phyloP scores from a whole-genome alignment of 305 asterid species.

The Fraxinus sp. region DNA sequence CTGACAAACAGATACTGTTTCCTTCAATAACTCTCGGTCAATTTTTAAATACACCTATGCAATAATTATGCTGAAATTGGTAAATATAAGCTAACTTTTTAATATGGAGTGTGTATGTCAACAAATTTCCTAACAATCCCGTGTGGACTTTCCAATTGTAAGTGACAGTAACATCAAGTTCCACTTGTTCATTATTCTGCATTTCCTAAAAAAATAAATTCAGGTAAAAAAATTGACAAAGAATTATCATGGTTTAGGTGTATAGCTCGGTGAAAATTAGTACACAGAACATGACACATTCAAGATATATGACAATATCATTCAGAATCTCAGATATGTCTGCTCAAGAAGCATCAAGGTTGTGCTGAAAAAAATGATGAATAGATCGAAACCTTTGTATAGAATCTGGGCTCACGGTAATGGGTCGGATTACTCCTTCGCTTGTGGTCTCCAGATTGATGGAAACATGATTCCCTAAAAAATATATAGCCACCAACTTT shows the following conservation, averaged over 20 bases:
- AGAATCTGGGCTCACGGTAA: conserved; percentile 93
- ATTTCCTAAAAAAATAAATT: background rate
- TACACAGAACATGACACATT: background rate
- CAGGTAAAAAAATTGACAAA: background rate
- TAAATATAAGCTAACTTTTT: background rate
- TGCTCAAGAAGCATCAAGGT: background rate
- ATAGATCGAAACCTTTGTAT: conserved; percentile 65
- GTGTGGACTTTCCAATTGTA: background rate
- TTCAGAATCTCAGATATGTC: background rate
- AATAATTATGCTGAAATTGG: background rate
- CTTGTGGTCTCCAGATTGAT: conserved; percentile 93
- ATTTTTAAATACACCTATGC: background rate
- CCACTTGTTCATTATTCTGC: background rate
- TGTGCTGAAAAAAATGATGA: background rate
- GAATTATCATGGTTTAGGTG: background rate
- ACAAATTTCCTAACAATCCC: too few relatives aligned
- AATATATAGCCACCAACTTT: conserved; percentile 90
- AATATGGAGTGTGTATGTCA: background rate
- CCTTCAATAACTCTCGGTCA: background rate
- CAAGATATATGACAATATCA: background rate
- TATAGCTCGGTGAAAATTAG: background rate
- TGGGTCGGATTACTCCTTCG: conserved; percentile 84
- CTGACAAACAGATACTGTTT: background rate
- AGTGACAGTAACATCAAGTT: background rate
- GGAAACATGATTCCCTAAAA: conserved; percentile 98